A percentile compares a stretch with the other conserved stretches of the same genome.
Evolutionary conservation across 192 early-diverging fungal genomes (phyloP).

Genomic region (Gonapodya prolifera): DNA sequence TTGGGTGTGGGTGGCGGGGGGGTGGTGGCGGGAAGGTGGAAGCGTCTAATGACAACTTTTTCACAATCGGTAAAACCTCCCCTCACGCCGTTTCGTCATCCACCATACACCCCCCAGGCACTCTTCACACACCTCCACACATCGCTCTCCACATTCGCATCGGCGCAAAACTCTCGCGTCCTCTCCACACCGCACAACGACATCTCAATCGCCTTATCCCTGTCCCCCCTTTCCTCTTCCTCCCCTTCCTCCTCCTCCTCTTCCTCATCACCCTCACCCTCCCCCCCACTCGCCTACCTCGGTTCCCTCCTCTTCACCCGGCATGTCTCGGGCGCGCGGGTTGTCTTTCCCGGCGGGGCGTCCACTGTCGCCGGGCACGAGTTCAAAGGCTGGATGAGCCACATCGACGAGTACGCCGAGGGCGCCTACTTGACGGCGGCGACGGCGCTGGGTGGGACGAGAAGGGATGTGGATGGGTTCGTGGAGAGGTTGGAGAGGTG

Average conservation of each 20-base stretch:
- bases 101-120: no score
- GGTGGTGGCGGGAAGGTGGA: no score
- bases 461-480: no score
- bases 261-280: no score
- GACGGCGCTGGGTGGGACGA: no score
- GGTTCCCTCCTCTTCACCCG: not conserved
- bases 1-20: no score
- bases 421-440: not conserved
- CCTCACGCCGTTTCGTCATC: no score
- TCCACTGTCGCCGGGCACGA: not conserved
- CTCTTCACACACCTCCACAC: not conserved
- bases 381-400: not conserved
- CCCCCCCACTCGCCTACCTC: not conserved
- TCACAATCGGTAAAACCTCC: no score
- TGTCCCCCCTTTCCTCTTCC: not conserved
- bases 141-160: not conserved
- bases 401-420: not conserved
- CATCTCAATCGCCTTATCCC: not conserved
- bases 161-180: not conserved
- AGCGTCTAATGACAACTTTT: no score
- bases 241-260: no score
- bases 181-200: conserved; percentile 6
- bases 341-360: not conserved
- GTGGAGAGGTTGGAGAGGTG: no score
- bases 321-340: not conserved